Evolutionary conservation across 176 grass and related monocot genomes (phyloP).

Genomic region (Cenchrus fungigraminus): DNA sequence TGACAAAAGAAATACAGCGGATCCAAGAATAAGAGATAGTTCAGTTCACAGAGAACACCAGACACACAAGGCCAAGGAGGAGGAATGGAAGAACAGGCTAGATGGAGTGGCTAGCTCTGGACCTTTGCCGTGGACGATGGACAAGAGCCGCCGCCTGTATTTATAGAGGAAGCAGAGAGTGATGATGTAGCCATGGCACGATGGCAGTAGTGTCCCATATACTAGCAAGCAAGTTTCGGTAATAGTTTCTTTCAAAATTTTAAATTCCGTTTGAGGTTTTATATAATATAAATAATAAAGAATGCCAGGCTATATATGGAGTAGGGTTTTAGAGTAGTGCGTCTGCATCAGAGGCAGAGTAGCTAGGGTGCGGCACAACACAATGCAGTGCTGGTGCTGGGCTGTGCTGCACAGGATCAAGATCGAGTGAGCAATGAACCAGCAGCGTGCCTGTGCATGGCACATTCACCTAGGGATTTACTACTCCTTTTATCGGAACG

Average conservation of each 20-base stretch:
- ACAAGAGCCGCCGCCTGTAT: conserved; percentile 12
- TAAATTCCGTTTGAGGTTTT: not conserved
- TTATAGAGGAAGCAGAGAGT: conserved; percentile 40
- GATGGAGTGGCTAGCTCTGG: not conserved
- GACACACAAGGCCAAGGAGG: not conserved
- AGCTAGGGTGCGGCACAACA: conserved; percentile 17
- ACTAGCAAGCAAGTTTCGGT: no score
- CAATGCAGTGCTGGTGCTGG: not conserved
- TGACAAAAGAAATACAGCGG: not conserved
- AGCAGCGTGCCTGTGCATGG: conserved; percentile 25
- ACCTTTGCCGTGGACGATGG: not conserved
- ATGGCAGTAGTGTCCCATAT: not conserved
- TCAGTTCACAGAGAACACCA: not conserved
- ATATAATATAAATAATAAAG: no score
- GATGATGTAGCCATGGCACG: not conserved
- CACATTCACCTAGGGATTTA: conserved; percentile 22
- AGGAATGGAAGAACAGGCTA: not conserved
- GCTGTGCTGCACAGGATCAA: not conserved
- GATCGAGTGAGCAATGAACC: conserved; percentile 23
- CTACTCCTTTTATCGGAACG: conserved; percentile 3
- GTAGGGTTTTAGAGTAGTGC: conserved; percentile 14
- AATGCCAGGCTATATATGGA: not conserved
- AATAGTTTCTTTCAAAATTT: not conserved
- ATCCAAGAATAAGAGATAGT: not conserved
- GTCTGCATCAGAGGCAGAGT: conserved; percentile 9